phyloP scores from a whole-genome alignment of 129 eudicot genomes.

The Deinandra increscens region DNA sequence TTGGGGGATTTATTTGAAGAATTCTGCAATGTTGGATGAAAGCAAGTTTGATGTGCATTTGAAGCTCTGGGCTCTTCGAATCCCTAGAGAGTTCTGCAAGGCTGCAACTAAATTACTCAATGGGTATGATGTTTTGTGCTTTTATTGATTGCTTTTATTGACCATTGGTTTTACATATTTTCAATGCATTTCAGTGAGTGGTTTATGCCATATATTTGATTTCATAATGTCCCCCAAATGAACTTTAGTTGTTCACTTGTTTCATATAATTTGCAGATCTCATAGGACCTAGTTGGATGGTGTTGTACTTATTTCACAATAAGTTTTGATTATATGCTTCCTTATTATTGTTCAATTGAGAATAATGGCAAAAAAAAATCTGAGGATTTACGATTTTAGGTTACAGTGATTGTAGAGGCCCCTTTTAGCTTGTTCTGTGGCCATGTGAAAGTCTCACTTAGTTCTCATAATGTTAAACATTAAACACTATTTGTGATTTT shows the following conservation, averaged over 20 bases:
- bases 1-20: constrained; percentile 9
- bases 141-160: background rate
- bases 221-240: background rate
- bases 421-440: background rate
- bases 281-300: too few relatives aligned
- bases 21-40: constrained; percentile 62
- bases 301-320: too few relatives aligned
- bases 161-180: background rate
- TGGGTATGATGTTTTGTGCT: constrained; percentile 45
- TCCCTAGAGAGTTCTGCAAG: constrained; percentile 80
- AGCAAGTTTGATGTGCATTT: constrained; percentile 71
- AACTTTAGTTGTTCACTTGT: background rate
- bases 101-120: constrained; percentile 62
- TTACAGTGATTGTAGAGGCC: background rate
- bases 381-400: background rate
- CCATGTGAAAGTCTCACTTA: background rate
- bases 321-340: background rate
- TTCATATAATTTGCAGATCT: too few relatives aligned
- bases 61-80: constrained; percentile 79
- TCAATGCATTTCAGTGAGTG: background rate
- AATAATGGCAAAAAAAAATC: constrained; percentile 1
- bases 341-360: background rate
- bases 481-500: background rate
- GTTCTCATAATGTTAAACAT: background rate
- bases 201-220: background rate